phyloP scores from a whole-genome alignment of 1,139 yeast genomes.

The Zygosaccharomyces pseudobailii region DNA sequence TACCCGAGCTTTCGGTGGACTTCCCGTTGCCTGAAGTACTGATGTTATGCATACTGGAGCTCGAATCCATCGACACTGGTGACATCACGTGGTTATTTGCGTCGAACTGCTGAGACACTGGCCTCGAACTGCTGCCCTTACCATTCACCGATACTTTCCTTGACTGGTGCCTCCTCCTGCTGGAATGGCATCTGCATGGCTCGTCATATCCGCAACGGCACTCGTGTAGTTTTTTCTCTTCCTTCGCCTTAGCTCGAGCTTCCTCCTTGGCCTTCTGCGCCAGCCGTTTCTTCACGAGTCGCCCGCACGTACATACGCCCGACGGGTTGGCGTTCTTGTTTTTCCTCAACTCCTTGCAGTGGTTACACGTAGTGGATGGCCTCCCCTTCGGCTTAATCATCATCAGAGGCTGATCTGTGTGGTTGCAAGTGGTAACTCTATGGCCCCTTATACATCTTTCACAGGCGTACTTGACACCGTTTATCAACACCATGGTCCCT shows the following conservation, averaged over 20 bases:
- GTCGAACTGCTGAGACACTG: constrained; percentile 1
- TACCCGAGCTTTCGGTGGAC: constrained; percentile 4
- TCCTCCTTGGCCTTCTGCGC: constrained; percentile 43
- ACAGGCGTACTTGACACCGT: constrained; percentile 93
- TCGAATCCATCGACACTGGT: constrained; percentile 13
- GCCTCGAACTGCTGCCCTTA: constrained; percentile 2
- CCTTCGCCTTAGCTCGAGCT: constrained; percentile 40
- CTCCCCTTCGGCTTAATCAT: constrained; percentile 96
- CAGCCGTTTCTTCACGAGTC: constrained; percentile 35
- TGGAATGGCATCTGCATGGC: constrained; percentile 22
- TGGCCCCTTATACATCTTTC: constrained; percentile 96
- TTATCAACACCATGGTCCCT: constrained; percentile 67
- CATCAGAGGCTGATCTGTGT: constrained; percentile 82
- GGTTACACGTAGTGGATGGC: constrained; percentile 87
- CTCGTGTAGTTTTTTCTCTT: constrained; percentile 35
- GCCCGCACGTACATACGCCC: constrained; percentile 69
- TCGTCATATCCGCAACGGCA: constrained; percentile 21
- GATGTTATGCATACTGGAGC: background rate
- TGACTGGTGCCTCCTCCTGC: constrained; percentile 11
- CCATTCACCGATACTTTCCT: constrained; percentile 1
- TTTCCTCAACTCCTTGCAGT: constrained; percentile 78
- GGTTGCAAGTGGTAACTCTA: constrained; percentile 88
- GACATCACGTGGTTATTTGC: constrained; percentile 10
- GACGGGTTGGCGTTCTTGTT: constrained; percentile 56
- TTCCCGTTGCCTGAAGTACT: background rate